A percentile compares a stretch with the other conserved stretches of the same genome.
These are phyloP conservation scores for Cladosporium colombiae DNA, from an alignment of 2,329 filamentous ascomycete species.

Conservation along the genomic window DNA sequence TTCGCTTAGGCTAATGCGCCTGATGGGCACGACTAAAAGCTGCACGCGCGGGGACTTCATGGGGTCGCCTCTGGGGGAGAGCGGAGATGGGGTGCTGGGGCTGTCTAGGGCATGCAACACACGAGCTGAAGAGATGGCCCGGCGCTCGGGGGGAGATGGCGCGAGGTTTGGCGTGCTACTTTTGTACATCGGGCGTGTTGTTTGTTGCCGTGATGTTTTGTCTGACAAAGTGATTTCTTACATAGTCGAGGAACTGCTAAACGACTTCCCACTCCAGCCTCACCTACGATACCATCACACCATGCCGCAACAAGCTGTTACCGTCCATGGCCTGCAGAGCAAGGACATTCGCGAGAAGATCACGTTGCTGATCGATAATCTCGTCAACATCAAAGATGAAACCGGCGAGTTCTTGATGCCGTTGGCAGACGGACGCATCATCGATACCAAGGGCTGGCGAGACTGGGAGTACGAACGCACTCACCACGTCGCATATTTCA, in stretches of 20 bases:
- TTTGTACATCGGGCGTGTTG: slow-evolving; percentile 2
- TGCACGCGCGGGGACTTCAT: slow-evolving; percentile 11
- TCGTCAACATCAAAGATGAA: slow-evolving; percentile 75
- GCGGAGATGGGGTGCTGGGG: background rate
- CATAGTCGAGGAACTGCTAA: background rate
- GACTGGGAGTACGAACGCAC: slow-evolving; percentile 69
- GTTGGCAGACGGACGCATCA: slow-evolving; percentile 70
- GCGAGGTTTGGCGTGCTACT: slow-evolving; percentile 1
- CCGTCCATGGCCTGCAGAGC: slow-evolving; percentile 43
- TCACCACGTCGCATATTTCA: background rate
- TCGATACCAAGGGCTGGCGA: slow-evolving; percentile 71
- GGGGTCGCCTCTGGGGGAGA: slow-evolving; percentile 15
- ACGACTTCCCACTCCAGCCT: background rate
- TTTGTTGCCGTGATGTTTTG: background rate
- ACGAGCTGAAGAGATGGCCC: slow-evolving; percentile 7
- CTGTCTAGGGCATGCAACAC: slow-evolving; percentile 2
- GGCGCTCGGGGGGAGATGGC: slow-evolving; percentile 12
- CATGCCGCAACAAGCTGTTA: slow-evolving; percentile 41
- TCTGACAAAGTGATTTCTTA: background rate
- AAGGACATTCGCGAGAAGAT: slow-evolving; percentile 57
- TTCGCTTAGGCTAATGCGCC: slow-evolving; percentile 1
- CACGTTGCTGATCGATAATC: slow-evolving; percentile 67
- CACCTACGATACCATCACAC: slow-evolving; percentile 23
- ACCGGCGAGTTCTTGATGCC: slow-evolving; percentile 73
- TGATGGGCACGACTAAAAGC: background rate